Conservation (phyloP, 805 yeast species). For the Myxozyma neglecta region DNA sequence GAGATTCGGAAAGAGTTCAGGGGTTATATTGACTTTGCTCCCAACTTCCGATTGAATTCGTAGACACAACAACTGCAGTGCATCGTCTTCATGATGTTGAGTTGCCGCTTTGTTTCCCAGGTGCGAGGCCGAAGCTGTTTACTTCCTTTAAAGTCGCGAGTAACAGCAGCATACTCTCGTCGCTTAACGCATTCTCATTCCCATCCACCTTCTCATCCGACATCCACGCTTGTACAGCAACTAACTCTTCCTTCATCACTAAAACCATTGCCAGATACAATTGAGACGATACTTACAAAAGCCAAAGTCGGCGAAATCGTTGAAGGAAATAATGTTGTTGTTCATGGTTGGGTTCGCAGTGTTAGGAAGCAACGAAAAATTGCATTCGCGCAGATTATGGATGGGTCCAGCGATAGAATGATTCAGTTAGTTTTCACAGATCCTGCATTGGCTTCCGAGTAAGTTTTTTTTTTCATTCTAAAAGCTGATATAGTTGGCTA, state of each 20-base stretch:
- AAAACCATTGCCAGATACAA: conserved; percentile 3
- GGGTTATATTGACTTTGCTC: neutral
- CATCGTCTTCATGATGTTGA: too few species aligned
- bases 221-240: neutral
- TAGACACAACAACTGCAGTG: too few species aligned
- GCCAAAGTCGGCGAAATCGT: neutral
- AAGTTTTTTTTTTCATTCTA: neutral
- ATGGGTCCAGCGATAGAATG: conserved; percentile 63
- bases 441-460: conserved; percentile 30
- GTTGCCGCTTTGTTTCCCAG: too few species aligned
- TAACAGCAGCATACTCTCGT: too few species aligned
- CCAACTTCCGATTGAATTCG: neutral
- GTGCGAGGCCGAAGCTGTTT: too few species aligned
- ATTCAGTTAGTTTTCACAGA: conserved; percentile 54
- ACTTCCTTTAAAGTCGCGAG: too few species aligned
- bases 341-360: conserved; percentile 75
- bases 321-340: conserved; percentile 42
- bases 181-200: too few species aligned
- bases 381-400: conserved; percentile 76
- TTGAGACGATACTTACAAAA: neutral
- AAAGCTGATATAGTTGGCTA: neutral
- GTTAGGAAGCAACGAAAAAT: conserved; percentile 71
- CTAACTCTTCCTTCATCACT: neutral
- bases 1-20: neutral
- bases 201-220: neutral